Percentiles rank a stretch among this genome's conserved stretches.
Evolutionary conservation across 805 yeast genomes (phyloP).

Genomic region (Ogataea philodendri): DNA sequence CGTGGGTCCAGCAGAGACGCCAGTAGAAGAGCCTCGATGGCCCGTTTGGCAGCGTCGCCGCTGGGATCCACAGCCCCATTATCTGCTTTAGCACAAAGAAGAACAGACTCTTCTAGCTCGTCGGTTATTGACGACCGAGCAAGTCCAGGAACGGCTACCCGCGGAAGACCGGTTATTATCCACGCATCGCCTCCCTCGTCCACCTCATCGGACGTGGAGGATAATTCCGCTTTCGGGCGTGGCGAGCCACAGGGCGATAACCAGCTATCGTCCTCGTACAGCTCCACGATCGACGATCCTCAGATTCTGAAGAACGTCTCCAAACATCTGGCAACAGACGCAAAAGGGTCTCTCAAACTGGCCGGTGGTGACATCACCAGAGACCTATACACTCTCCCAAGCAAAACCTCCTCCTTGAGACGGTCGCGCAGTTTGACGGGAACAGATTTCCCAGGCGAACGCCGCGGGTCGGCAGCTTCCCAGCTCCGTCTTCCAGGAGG

Average conservation of each 20-base stretch:
- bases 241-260: slow-evolving; percentile 4
- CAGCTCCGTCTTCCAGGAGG: slow-evolving; percentile 80
- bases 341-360: slow-evolving; percentile 34
- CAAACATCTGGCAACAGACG: slow-evolving; percentile 38
- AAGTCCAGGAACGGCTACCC: slow-evolving; percentile 3
- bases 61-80: slow-evolving; percentile 14
- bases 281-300: slow-evolving; percentile 35
- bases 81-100: slow-evolving; percentile 13
- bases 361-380: slow-evolving; percentile 55
- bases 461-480: slow-evolving; percentile 66
- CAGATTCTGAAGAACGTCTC: slow-evolving; percentile 33
- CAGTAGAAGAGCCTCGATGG: slow-evolving; percentile 35
- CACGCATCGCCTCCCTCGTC: slow-evolving; percentile 24
- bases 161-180: slow-evolving; percentile 3
- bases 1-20: slow-evolving; percentile 10
- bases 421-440: slow-evolving; percentile 32
- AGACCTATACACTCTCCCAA: slow-evolving; percentile 39
- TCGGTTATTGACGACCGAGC: slow-evolving; percentile 24
- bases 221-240: slow-evolving; percentile 9
- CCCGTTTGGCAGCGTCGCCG: slow-evolving; percentile 33
- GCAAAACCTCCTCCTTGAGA: slow-evolving; percentile 16
- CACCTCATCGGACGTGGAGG: slow-evolving; percentile 13
- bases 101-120: slow-evolving; percentile 26
- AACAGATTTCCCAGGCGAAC: slow-evolving; percentile 30
- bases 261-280: slow-evolving; percentile 21